These are phyloP conservation scores for Epicoccum nigrum DNA, from an alignment of 2,329 filamentous ascomycete species.

Conservation along the genomic window DNA sequence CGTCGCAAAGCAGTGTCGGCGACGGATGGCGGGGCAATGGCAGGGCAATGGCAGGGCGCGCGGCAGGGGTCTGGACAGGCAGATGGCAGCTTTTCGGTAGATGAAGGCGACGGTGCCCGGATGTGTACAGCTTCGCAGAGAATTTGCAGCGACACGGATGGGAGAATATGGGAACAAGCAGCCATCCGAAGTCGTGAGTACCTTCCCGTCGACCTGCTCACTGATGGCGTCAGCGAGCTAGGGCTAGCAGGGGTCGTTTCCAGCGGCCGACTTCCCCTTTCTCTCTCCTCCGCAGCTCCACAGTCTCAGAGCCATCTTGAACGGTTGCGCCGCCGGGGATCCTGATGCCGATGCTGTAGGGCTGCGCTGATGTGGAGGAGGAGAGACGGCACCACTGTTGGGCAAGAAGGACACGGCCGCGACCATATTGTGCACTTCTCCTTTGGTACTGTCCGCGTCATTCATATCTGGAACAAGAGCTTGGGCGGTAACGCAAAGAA, in stretches of 20 bases:
- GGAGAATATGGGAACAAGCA: conserved; percentile 32
- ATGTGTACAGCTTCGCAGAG: conserved; percentile 27
- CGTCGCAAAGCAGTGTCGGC: conserved; percentile 21
- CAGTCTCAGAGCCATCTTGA: conserved; percentile 19
- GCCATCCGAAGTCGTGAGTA: conserved; percentile 28
- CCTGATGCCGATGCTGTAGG: conserved; percentile 11
- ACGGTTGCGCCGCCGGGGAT: conserved; percentile 6
- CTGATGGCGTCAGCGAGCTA: conserved; percentile 34
- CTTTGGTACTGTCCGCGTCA: conserved; percentile 6
- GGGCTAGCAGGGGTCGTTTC: conserved; percentile 27
- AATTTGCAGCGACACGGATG: conserved; percentile 7
- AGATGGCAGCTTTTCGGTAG: conserved; percentile 1
- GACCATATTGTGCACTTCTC: background rate
- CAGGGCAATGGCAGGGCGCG: conserved; percentile 8
- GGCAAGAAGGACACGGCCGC: conserved; percentile 3
- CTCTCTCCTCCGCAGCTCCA: conserved; percentile 19
- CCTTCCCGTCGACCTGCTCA: conserved; percentile 30
- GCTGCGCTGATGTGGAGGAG: conserved; percentile 10
- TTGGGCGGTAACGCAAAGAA: background rate
- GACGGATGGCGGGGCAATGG: conserved; percentile 26
- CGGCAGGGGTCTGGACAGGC: conserved; percentile 11
- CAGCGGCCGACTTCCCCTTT: conserved; percentile 26
- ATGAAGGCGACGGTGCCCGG: conserved; percentile 5
- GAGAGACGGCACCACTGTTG: conserved; percentile 4
- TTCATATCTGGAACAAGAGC: conserved; percentile 1